Base-by-base conservation (phyloP, 1,284 basidiomycete genomes). In the Leccinum griseonigrum region DNA sequence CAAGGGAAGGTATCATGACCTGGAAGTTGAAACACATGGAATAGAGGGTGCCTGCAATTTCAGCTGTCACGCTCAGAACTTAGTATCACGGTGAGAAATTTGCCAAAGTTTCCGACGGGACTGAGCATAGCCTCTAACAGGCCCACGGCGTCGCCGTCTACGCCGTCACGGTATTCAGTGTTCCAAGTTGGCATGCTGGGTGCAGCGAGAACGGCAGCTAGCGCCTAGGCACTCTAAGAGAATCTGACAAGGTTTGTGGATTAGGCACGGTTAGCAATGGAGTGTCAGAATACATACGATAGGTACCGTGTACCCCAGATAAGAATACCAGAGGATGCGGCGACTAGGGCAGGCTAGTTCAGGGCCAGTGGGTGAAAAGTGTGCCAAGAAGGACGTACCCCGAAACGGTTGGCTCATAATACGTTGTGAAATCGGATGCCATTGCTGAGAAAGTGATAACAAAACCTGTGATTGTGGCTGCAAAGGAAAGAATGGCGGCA, bases 41-140 rank as follows among this genome's bases (percentile, higher is more conserved):
- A 74, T 97, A 96, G 67, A 94, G 87, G 11, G 88, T 92, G 4
- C 88, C 85, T 4, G 92, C 90, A 60, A 94, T 91, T 77, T 97
- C 97, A 3, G 86, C 92, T 2, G 87, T 85, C 34, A 94, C 90
- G 59, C 88, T 92, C 31, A 96, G 78, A 57, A n/a, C 88, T 89
- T 60, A 95, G 79, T 56, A 91, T 76, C n/a, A 96, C 91, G 13
- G 91, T 92, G 60, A 97, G 79, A 78, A 97, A 94, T 71, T 92
- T 90, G 2, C 93, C 92, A 71, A 95, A 95, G 43, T 87, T 85
- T 28, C 85, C 85, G 0, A 80, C 79, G 1, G 90, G 89, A 7
- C 78, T 78, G 1, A 94, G 81, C 81, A 96, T 88, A 3, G 90
- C 85, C 63, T 85, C 83, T 13, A 97, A 74, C 9, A 97, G 82